Evolutionary conservation across 345 rosid genomes (phyloP).

Genomic region (Moricandia arvensis): DNA sequence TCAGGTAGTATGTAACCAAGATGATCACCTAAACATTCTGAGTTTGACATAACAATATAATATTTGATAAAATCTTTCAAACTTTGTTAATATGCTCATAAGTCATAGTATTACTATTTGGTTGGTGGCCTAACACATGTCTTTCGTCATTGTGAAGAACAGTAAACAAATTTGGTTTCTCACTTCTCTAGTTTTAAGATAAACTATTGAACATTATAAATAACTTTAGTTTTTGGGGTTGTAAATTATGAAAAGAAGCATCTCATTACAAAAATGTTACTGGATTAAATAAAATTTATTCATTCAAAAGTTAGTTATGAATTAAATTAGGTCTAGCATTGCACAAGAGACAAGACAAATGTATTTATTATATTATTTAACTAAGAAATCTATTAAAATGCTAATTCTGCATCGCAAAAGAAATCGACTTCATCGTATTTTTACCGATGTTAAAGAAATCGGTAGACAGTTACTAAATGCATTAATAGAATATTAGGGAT

Average conservation of each 20-base stretch:
- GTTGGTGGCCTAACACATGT: constrained; percentile 42
- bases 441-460: too few species aligned
- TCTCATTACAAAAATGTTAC: not conserved
- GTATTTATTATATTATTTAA: not conserved
- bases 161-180: constrained; percentile 35
- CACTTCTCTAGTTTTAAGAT: constrained; percentile 25
- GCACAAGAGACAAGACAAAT: not conserved
- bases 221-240: not conserved
- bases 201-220: not conserved
- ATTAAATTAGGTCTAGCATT: not conserved
- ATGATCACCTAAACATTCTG: constrained; percentile 29
- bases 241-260: not conserved
- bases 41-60: constrained; percentile 28
- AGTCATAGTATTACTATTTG: constrained; percentile 31
- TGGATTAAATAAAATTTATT: not conserved
- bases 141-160: constrained; percentile 22
- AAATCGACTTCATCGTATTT: constrained; percentile 8
- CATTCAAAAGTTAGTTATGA: not conserved
- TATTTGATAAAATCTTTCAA: not conserved
- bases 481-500: too few species aligned
- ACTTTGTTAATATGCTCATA: constrained; percentile 25
- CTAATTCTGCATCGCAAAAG: constrained; percentile 5
- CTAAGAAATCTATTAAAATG: constrained; percentile 11
- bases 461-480: too few species aligned
- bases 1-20: constrained; percentile 20